phyloP scores from a whole-genome alignment of 768 basidiomycete species.

The Lentinula guzmanii region DNA sequence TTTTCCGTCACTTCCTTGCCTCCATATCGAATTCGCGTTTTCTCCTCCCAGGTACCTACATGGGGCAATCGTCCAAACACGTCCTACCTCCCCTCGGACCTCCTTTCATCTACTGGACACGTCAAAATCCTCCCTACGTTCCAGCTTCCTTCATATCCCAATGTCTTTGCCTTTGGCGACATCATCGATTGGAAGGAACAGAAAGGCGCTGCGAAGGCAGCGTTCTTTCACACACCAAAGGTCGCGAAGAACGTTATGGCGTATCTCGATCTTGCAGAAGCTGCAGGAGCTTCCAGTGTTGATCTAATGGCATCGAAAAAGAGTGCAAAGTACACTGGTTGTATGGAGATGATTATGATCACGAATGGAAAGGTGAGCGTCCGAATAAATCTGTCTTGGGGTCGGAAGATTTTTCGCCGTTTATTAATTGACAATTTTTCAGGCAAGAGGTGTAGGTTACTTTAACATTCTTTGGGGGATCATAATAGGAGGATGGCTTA shows the following conservation, averaged over 20 bases:
- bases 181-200: constrained; percentile 59
- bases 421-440: not conserved
- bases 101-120: constrained; percentile 30
- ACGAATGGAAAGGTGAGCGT: constrained; percentile 43
- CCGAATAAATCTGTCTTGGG: not conserved
- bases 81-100: constrained; percentile 21
- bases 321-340: constrained; percentile 42
- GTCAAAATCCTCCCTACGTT: constrained; percentile 55
- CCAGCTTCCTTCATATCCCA: constrained; percentile 32
- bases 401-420: not conserved
- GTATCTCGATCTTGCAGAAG: constrained; percentile 33
- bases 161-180: constrained; percentile 64
- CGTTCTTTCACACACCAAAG: constrained; percentile 35
- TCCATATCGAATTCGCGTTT: not conserved
- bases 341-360: constrained; percentile 46
- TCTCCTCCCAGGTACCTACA: not conserved
- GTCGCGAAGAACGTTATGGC: constrained; percentile 44
- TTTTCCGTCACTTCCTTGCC: not conserved
- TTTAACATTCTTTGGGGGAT: constrained; percentile 41
- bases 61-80: constrained; percentile 26
- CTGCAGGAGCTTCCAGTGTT: constrained; percentile 29
- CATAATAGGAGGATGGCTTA: constrained; percentile 38
- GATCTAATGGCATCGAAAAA: constrained; percentile 33
- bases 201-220: constrained; percentile 46
- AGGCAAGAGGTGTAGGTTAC: constrained; percentile 38